Evolutionary conservation across 495 filamentous ascomycete genomes (phyloP), one percentile per base, ranked within the genome.

Genomic region (Aspergillus ellipticus): DNA sequence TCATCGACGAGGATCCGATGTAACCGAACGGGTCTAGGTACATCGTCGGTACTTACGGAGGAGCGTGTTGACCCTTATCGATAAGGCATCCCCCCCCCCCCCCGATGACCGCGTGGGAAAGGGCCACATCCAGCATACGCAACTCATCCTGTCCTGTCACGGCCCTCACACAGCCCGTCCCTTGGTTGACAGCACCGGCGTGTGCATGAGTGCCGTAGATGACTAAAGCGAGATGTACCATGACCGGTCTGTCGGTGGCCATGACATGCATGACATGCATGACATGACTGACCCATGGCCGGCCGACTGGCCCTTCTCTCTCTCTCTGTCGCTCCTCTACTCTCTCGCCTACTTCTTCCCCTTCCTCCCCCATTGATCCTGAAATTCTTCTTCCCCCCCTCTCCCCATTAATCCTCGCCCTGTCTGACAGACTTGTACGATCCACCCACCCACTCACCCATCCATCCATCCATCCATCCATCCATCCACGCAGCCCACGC

Each of bases 91-190:
- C n/a, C 7, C 9, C 43, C 43, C 43, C 6, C 43, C 50, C 46
- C 51, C 39, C 13, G 57, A 57, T 39, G 24, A 28, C 7, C 24
- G 4, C 6, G 9, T 41, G 10, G 53, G 53, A n/a, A n/a, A n/a
- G n/a, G n/a, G n/a, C n/a, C n/a, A n/a, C n/a, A 54, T 33, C 43
- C 52, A 55, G 55, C 50, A 60, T 65, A 61, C 63, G 69, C 63
- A 69, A 71, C 67, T 69, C 65, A 57, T 71, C 66, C 73, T 68
- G 72, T 71, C 66, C 73, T 68, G 72, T 74, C 72, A 74, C 63
- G 57, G 47, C 55, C 49, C 53, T 48, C 41, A 31, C 24, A 4
- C 24, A 28, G 24, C 24, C 13, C 35, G 35, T 39, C n/a, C 35
- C 35, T 39, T n/a, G 35, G 35, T 39, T 39, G 35, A 39, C 35